Percentiles rank a stretch among this genome's conserved stretches.
Conservation (phyloP, 2,329 filamentous ascomycete genomes). For the Penicillium glabrum region DNA sequence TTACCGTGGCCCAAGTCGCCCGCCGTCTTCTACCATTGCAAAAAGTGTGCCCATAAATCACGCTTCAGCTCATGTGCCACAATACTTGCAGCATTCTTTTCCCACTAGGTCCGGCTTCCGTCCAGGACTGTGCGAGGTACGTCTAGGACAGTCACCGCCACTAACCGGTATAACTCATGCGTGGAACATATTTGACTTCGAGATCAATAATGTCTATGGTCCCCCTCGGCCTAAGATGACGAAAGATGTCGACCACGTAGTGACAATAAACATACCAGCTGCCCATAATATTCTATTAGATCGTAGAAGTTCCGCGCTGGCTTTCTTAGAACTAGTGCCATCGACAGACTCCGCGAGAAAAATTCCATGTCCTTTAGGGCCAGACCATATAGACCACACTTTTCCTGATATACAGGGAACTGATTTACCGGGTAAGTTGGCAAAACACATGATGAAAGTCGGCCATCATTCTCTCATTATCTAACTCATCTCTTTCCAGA, state of each 20-base stretch:
- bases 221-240: neutral
- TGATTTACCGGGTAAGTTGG: slow-evolving; percentile 9
- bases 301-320: slow-evolving; percentile 2
- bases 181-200: slow-evolving; percentile 10
- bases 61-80: too few species aligned
- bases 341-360: neutral
- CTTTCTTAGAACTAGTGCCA: slow-evolving; percentile 4
- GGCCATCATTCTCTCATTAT: slow-evolving; percentile 5
- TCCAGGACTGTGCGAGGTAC: slow-evolving; percentile 2
- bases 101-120: slow-evolving; percentile 4
- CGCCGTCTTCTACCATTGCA: too few species aligned
- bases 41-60: too few species aligned
- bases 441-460: neutral
- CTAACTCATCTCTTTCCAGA: slow-evolving; percentile 4
- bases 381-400: neutral
- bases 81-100: neutral
- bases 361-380: neutral
- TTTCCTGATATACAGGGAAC: neutral
- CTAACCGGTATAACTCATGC: slow-evolving; percentile 3
- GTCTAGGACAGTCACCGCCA: neutral
- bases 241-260: slow-evolving; percentile 3
- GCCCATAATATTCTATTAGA: slow-evolving; percentile 5
- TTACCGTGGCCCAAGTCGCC: too few species aligned
- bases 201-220: slow-evolving; percentile 1
- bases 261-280: slow-evolving; percentile 6